Conservation (phyloP, 805 yeast genomes). For the Myxozyma sirexii region DNA sequence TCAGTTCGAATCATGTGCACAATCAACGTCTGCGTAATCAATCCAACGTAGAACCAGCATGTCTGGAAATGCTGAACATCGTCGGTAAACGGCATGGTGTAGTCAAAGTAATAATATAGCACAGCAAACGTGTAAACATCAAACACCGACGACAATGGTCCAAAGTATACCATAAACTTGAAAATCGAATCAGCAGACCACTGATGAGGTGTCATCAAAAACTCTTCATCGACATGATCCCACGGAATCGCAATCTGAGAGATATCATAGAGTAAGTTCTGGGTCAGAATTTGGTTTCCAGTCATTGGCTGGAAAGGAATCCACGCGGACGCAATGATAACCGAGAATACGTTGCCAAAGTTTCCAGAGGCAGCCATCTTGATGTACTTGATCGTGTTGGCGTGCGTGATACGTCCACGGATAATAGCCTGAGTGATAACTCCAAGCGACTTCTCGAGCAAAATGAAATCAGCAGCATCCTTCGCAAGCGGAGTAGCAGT, state of each 20-base stretch:
- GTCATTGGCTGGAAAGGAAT: slow-evolving; percentile 36
- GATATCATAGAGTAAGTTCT: slow-evolving; percentile 31
- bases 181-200: slow-evolving; percentile 34
- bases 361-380: slow-evolving; percentile 51
- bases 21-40: slow-evolving; percentile 33
- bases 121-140: slow-evolving; percentile 31
- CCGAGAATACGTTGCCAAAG: slow-evolving; percentile 56
- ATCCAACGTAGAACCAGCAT: slow-evolving; percentile 34
- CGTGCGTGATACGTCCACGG: slow-evolving; percentile 52
- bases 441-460: slow-evolving; percentile 53
- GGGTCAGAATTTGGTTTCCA: slow-evolving; percentile 33
- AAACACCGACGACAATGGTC: slow-evolving; percentile 32
- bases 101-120: slow-evolving; percentile 29
- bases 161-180: slow-evolving; percentile 31
- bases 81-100: slow-evolving; percentile 29
- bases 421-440: slow-evolving; percentile 55
- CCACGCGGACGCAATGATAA: slow-evolving; percentile 47
- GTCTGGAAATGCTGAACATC: slow-evolving; percentile 33
- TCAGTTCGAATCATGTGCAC: slow-evolving; percentile 35
- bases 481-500: slow-evolving; percentile 60
- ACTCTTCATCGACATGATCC: slow-evolving; percentile 34
- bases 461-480: slow-evolving; percentile 55
- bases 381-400: slow-evolving; percentile 44
- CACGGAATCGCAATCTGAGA: slow-evolving; percentile 36
- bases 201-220: slow-evolving; percentile 27